These are phyloP conservation scores for Populus ilicifolia DNA, from an alignment of 345 rosid genomes.

Conservation along the genomic window DNA sequence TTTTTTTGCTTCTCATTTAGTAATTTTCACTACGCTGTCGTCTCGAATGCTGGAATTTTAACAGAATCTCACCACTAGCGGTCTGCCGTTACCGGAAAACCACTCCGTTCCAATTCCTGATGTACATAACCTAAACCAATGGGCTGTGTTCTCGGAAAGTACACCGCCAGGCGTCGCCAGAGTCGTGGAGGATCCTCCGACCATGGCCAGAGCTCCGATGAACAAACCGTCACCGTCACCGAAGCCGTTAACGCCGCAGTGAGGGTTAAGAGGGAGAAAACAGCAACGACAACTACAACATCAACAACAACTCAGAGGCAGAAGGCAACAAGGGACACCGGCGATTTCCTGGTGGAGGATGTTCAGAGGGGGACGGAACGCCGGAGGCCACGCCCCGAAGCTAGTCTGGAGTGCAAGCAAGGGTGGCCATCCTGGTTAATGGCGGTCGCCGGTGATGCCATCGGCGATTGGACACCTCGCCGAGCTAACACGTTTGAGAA, in stretches of 20 bases:
- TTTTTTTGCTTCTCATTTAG: neutral
- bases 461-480: conserved; percentile 73
- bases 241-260: conserved; percentile 22
- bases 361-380: conserved; percentile 29
- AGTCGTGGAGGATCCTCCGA: conserved; percentile 22
- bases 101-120: conserved; percentile 8
- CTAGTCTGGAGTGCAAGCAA: conserved; percentile 30
- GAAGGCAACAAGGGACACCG: conserved; percentile 31
- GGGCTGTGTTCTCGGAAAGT: conserved; percentile 68
- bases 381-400: conserved; percentile 24
- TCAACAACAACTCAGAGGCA: conserved; percentile 11
- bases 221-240: conserved; percentile 24
- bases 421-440: conserved; percentile 88
- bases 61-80: neutral
- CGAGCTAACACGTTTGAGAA: conserved; percentile 75
- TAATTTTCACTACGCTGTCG: conserved; percentile 9
- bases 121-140: conserved; percentile 27
- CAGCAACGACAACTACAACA: neutral
- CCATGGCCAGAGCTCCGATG: conserved; percentile 34
- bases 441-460: conserved; percentile 71
- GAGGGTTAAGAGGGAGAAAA: conserved; percentile 24
- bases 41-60: neutral
- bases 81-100: conserved; percentile 9
- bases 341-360: conserved; percentile 34
- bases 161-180: conserved; percentile 19